phyloP scores from a whole-genome alignment of 495 filamentous ascomycete species.

The Penicillium lividum region DNA sequence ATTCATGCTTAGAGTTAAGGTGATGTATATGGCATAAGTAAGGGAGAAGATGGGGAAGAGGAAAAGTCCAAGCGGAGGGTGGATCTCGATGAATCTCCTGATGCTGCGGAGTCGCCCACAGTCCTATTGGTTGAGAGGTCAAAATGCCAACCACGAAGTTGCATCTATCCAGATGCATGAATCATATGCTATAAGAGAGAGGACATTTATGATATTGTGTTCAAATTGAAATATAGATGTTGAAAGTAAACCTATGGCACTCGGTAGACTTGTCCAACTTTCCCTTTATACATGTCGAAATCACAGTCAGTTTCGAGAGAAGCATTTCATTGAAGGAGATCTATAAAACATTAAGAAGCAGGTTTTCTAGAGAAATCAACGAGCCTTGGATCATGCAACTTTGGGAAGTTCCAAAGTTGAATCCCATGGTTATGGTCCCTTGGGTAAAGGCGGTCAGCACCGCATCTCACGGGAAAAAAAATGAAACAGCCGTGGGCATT shows the following conservation, averaged over 20 bases:
- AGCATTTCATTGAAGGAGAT: too few relatives aligned
- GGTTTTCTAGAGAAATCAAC: too few relatives aligned
- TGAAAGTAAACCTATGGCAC: too few relatives aligned
- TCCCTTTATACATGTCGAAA: too few relatives aligned
- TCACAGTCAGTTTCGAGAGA: too few relatives aligned
- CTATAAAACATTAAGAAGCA: too few relatives aligned
- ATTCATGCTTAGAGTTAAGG: constrained; percentile 13
- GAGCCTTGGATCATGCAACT: too few relatives aligned
- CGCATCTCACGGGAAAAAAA: constrained; percentile 21
- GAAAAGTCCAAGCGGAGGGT: background rate
- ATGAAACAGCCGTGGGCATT: constrained; percentile 13
- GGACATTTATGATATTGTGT: too few relatives aligned
- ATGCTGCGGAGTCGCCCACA: constrained; percentile 19
- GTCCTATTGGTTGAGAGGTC: constrained; percentile 11
- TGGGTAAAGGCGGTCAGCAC: constrained; percentile 20
- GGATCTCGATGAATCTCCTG: constrained; percentile 4
- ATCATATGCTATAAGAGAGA: too few relatives aligned
- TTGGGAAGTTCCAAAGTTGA: too few relatives aligned
- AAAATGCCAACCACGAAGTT: background rate
- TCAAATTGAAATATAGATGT: too few relatives aligned
- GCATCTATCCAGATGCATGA: background rate
- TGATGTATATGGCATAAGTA: background rate
- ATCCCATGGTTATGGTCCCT: background rate
- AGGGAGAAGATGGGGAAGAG: background rate
- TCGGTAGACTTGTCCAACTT: too few relatives aligned